phyloP scores from a whole-genome alignment of 1,284 basidiomycete genomes.

The Rhodotorula sp. region DNA sequence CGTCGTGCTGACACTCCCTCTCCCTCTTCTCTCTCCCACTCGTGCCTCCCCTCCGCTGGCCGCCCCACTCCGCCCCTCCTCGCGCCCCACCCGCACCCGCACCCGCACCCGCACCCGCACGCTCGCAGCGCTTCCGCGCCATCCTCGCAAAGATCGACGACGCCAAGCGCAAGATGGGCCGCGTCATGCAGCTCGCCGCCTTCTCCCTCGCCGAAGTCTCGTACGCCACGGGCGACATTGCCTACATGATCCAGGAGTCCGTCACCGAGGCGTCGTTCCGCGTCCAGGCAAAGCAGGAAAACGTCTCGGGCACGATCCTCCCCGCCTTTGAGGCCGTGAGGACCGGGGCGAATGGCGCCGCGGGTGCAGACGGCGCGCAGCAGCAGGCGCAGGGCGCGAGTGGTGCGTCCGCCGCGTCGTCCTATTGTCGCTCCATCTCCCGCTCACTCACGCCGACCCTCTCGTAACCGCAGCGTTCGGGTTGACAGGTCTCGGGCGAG shows the following conservation, averaged over 20 bases:
- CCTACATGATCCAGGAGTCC: slow-evolving; percentile 83
- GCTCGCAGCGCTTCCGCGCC: slow-evolving; percentile 45
- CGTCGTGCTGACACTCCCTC: not conserved
- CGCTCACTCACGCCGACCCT: not conserved
- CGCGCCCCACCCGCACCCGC: not conserved
- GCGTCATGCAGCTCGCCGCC: slow-evolving; percentile 96
- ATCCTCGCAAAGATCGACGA: slow-evolving; percentile 68
- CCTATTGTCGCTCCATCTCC: not conserved
- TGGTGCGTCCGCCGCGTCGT: not conserved
- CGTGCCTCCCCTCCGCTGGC: not conserved
- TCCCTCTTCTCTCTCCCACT: not conserved
- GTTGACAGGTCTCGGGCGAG: slow-evolving; percentile 93
- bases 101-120: not conserved
- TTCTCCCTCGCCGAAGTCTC: slow-evolving; percentile 98
- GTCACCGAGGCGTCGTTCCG: slow-evolving; percentile 76
- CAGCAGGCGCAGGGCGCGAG: no score
- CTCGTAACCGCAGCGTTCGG: slow-evolving; percentile 74
- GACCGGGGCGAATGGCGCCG: slow-evolving; percentile 55
- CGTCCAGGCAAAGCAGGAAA: slow-evolving; percentile 95
- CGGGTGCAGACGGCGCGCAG: not conserved
- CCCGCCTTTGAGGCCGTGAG: slow-evolving; percentile 92
- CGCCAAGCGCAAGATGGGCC: slow-evolving; percentile 98
- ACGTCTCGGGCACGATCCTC: slow-evolving; percentile 95
- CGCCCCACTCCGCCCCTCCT: not conserved
- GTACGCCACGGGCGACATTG: slow-evolving; percentile 95